Percentiles rank a stretch among this genome's conserved stretches.
Conservation (phyloP, 441 rosid genomes). For the Arabidopsis lyrata region DNA sequence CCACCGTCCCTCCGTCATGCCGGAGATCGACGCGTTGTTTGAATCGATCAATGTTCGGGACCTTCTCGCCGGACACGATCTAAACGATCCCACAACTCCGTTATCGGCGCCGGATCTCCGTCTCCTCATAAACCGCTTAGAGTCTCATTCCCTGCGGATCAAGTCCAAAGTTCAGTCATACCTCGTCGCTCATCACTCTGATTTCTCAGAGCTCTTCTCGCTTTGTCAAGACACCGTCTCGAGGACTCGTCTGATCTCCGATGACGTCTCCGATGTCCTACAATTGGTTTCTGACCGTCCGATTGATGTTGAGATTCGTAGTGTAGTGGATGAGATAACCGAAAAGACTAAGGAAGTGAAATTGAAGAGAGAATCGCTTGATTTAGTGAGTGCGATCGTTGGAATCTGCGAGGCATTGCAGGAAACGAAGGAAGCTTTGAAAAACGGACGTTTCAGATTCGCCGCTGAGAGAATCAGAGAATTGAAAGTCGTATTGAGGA, state of each 20-base stretch:
- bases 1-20: constrained; percentile 43
- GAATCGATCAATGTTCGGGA: constrained; percentile 79
- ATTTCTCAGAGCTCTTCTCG: constrained; percentile 84
- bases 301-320: constrained; percentile 71
- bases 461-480: constrained; percentile 82
- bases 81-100: constrained; percentile 75
- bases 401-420: constrained; percentile 71
- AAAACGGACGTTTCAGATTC: constrained; percentile 62
- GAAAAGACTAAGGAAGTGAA: constrained; percentile 65
- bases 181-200: constrained; percentile 76
- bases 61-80: constrained; percentile 85
- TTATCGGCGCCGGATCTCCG: constrained; percentile 98
- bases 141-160: constrained; percentile 86
- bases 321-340: constrained; percentile 61
- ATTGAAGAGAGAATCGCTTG: constrained; percentile 69
- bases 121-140: constrained; percentile 79
- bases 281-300: constrained; percentile 63
- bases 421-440: constrained; percentile 63
- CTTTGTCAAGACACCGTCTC: constrained; percentile 75
- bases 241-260: constrained; percentile 53
- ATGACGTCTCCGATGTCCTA: constrained; percentile 56
- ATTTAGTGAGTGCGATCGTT: constrained; percentile 62
- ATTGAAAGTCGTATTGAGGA: constrained; percentile 69
- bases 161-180: constrained; percentile 90
- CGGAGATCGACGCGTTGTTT: constrained; percentile 76